phyloP scores from a whole-genome alignment of 2,329 filamentous ascomycete genomes.

The Epichloe typhina region DNA sequence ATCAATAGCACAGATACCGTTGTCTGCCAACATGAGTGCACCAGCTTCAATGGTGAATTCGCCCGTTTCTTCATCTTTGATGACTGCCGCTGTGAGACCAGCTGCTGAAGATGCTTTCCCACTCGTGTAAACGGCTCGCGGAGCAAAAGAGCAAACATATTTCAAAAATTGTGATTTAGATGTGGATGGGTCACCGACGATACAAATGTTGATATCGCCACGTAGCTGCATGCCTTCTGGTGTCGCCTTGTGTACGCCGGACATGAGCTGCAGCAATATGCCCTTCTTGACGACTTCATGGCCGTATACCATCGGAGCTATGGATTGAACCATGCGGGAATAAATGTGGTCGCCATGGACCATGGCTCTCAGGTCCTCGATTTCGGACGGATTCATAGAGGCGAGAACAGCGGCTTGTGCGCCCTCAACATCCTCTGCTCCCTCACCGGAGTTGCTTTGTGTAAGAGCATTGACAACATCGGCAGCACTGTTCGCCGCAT shows the following conservation, averaged over 20 bases:
- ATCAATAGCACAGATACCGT: conserved; percentile 95
- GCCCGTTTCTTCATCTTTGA: conserved; percentile 96
- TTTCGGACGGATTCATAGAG: conserved; percentile 74
- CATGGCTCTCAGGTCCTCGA: conserved; percentile 83
- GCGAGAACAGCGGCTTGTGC: conserved; percentile 79
- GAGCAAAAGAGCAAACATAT: conserved; percentile 94
- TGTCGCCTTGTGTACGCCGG: conserved; percentile 86
- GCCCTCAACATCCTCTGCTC: conserved; percentile 60
- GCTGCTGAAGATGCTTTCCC: conserved; percentile 95
- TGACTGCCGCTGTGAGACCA: conserved; percentile 89
- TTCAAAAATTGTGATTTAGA: conserved; percentile 98
- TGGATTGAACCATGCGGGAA: conserved; percentile 77
- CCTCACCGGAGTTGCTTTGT: conserved; percentile 45
- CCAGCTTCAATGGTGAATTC: conserved; percentile 98
- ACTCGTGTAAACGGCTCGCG: conserved; percentile 91
- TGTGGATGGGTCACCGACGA: conserved; percentile 92
- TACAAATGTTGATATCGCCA: conserved; percentile 97
- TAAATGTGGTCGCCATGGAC: conserved; percentile 96
- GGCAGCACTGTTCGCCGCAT: conserved; percentile 47
- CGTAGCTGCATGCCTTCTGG: conserved; percentile 89
- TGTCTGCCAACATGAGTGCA: conserved; percentile 92
- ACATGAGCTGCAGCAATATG: conserved; percentile 82
- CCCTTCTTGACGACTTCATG: conserved; percentile 98
- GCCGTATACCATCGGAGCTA: conserved; percentile 94
- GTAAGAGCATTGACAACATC: conserved; percentile 81